Evolutionary conservation across 345 rosid genomes (phyloP), one percentile per base, ranked within the genome.

Genomic region (Ricinus communis): DNA sequence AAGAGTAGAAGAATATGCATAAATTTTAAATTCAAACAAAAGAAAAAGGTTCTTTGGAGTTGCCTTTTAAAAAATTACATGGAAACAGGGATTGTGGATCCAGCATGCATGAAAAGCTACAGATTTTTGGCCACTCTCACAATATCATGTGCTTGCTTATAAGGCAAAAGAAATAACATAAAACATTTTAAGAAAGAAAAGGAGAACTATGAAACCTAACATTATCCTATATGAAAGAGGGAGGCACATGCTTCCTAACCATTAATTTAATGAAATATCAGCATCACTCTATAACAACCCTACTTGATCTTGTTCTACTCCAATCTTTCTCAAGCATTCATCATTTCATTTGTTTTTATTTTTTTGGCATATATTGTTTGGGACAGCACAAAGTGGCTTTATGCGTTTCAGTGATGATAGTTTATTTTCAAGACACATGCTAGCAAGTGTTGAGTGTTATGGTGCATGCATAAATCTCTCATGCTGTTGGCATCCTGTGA

Each of bases 101-200:
- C 80, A 74, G 59, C 82, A 75, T 77, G 83, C 83, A 75, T 52
- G 76, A 75, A 77, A 84, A 79, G 87, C 65, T 58, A 58, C 13
- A 43, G 67, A 30, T 21, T 59, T 30, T 24, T 53, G n/a, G 47
- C 12, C 81, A 71, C 75, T 50, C 28, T 62, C 72, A 62, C 66
- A 50, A 62, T 70, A 30, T 73, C 83, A 73, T 77, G 82, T 72
- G 81, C 67, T 49, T 33, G 33, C 36, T 13, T 15, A 25, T 30
- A 46, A 71, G 56, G 55, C 16, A 54, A 38, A 70, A n/a, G 56
- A 28, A 24, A 25, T 12, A 56, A 55, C 10, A 24, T n/a, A 3
- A 5, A 27, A 24, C 5, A 55, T 25, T 24, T 55, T 9, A 0
- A 22, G 4, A 24, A n/a, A n/a, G n/a, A n/a, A n/a, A n/a, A n/a